Percentiles rank a stretch among this genome's conserved stretches.
phyloP scores from a whole-genome alignment of 352 stramenopile species.

The Phytophthora megakarya region DNA sequence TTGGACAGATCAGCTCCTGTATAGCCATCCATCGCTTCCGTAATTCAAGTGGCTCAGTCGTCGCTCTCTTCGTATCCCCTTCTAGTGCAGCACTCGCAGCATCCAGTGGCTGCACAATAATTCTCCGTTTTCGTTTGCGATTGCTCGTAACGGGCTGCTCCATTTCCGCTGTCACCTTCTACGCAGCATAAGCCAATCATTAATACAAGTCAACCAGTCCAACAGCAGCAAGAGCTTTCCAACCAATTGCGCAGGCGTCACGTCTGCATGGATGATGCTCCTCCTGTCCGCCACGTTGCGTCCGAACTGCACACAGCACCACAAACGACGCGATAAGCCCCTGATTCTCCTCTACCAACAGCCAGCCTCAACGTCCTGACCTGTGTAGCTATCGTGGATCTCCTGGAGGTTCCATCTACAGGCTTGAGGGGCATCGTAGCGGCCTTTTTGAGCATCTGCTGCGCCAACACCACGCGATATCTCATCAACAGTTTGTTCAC shows the following conservation, averaged over 20 bases:
- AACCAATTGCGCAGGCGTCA: constrained; percentile 42
- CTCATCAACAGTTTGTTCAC: constrained; percentile 70
- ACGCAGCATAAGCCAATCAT: background rate
- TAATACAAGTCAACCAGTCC: background rate
- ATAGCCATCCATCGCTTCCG: constrained; percentile 21
- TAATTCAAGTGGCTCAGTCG: constrained; percentile 24
- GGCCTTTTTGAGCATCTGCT: constrained; percentile 39
- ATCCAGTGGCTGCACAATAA: constrained; percentile 49
- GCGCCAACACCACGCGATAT: constrained; percentile 55
- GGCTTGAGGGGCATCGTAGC: constrained; percentile 41
- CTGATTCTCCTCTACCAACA: background rate
- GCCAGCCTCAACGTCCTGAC: constrained; percentile 19
- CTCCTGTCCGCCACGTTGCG: constrained; percentile 40
- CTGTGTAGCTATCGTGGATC: constrained; percentile 48
- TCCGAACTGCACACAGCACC: constrained; percentile 41
- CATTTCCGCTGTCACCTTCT: constrained; percentile 29
- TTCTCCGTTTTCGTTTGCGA: constrained; percentile 70
- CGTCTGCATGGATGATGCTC: constrained; percentile 46
- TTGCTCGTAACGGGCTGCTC: constrained; percentile 16
- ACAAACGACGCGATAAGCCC: constrained; percentile 14
- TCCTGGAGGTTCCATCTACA: constrained; percentile 35
- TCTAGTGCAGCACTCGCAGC: constrained; percentile 4
- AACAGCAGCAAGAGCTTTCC: background rate
- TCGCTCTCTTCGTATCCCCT: constrained; percentile 7
- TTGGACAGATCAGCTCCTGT: constrained; percentile 64